phyloP scores from a whole-genome alignment of 2,329 filamentous ascomycete species.

The Cordyceps cicadae region DNA sequence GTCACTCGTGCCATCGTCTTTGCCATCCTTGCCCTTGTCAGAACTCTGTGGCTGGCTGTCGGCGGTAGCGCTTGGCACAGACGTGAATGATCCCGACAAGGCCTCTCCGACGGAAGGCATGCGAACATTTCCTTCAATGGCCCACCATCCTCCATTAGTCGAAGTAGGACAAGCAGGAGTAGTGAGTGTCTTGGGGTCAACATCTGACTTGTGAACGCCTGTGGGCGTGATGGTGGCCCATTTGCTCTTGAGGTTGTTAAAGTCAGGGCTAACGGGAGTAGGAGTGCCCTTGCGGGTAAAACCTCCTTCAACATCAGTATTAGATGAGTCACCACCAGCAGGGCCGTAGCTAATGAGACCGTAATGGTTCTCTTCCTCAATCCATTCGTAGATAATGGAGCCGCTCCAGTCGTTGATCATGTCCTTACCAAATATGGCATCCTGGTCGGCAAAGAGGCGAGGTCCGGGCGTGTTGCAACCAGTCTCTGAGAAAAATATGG shows the following conservation, averaged over 20 bases:
- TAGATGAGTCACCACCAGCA: conserved; percentile 40
- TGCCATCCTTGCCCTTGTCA: conserved; percentile 8
- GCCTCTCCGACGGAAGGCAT: conserved; percentile 61
- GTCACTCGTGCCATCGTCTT: not conserved
- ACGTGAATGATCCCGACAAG: conserved; percentile 22
- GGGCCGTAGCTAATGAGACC: conserved; percentile 71
- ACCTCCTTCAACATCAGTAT: conserved; percentile 54
- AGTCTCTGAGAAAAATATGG: conserved; percentile 84
- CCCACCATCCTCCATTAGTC: conserved; percentile 70
- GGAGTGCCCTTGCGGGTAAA: conserved; percentile 66
- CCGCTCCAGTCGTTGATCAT: conserved; percentile 69
- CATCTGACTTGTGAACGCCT: conserved; percentile 57
- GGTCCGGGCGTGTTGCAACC: conserved; percentile 64
- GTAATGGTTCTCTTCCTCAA: conserved; percentile 75
- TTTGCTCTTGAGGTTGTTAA: conserved; percentile 64
- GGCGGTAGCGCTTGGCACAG: conserved; percentile 15
- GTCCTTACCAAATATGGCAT: conserved; percentile 63
- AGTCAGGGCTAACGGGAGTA: conserved; percentile 66
- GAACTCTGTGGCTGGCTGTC: conserved; percentile 12
- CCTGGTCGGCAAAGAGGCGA: conserved; percentile 62
- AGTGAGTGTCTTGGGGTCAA: conserved; percentile 52
- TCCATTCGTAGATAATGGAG: conserved; percentile 84
- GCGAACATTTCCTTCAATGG: conserved; percentile 58
- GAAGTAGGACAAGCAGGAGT: conserved; percentile 63
- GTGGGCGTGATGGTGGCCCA: conserved; percentile 67